phyloP scores from a whole-genome alignment of 345 rosid species.

The Melastoma malabathricum region DNA sequence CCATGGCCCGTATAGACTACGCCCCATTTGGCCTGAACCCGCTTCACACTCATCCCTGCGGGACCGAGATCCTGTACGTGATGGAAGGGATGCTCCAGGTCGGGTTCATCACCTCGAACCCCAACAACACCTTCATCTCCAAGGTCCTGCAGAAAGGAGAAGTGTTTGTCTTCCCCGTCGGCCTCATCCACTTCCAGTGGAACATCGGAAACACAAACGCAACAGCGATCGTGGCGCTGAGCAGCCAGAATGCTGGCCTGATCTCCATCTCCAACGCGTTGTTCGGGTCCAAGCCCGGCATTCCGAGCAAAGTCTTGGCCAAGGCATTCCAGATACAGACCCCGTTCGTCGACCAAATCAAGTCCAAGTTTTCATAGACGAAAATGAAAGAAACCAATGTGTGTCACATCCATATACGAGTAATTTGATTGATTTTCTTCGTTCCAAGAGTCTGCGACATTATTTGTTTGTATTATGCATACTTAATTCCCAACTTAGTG shows the following conservation, averaged over 20 bases:
- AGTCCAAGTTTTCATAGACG: too few relatives aligned
- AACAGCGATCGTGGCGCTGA: conserved; percentile 4
- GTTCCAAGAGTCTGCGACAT: too few relatives aligned
- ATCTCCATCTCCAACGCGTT: conserved; percentile 7
- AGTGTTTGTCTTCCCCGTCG: conserved; percentile 12
- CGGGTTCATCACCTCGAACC: conserved; percentile 31
- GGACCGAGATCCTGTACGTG: conserved; percentile 14
- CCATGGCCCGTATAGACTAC: conserved; percentile 17
- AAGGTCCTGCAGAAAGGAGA: conserved; percentile 17
- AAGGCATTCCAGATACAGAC: conserved; percentile 6
- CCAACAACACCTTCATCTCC: conserved; percentile 13
- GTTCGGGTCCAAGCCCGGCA: conserved; percentile 5
- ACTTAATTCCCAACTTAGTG: too few relatives aligned
- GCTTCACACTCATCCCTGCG: conserved; percentile 26
- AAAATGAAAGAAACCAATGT: too few relatives aligned
- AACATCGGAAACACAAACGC: conserved; percentile 17
- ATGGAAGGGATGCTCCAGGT: conserved; percentile 22
- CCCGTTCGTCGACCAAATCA: too few relatives aligned
- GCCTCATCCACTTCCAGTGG: conserved; percentile 22
- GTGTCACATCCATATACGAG: too few relatives aligned
- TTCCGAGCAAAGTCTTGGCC: conserved; percentile 8
- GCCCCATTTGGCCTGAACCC: conserved; percentile 16
- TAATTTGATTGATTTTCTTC: too few relatives aligned
- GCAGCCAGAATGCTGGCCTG: conserved; percentile 15
- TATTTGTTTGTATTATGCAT: too few relatives aligned